Conservation (phyloP, 306 rosid genomes). For the Cyamopsis tetragonoloba region DNA sequence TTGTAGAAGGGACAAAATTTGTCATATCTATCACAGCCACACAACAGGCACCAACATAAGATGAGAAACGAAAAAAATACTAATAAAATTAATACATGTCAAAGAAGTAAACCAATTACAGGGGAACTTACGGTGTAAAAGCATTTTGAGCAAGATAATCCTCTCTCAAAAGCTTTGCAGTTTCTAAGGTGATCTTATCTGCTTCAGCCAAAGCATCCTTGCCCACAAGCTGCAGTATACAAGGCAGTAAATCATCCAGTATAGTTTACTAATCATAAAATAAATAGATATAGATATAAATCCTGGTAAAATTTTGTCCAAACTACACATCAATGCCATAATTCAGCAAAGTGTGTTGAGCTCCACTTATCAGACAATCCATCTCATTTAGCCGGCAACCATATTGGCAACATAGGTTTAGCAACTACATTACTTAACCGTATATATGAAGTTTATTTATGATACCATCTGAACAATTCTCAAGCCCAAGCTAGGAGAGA, state of each 20-base stretch:
- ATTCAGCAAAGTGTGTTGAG: constrained; percentile 2
- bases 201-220: constrained; percentile 98
- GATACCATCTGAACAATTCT: constrained; percentile 16
- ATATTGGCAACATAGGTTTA: constrained; percentile 11
- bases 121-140: constrained; percentile 78
- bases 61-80: constrained; percentile 1
- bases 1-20: constrained; percentile 99
- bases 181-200: constrained; percentile 96
- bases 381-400: neutral
- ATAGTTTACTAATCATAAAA: constrained; percentile 1
- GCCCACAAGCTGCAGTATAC: constrained; percentile 82
- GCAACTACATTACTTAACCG: neutral
- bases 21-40: constrained; percentile 68
- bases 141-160: constrained; percentile 99
- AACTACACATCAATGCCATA: constrained; percentile 18
- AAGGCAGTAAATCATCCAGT: constrained; percentile 10
- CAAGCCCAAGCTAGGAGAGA: constrained; percentile 21
- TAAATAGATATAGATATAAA: neutral
- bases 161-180: constrained; percentile 99
- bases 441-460: constrained; percentile 5
- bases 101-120: constrained; percentile 8
- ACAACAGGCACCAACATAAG: constrained; percentile 1
- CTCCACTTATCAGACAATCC: constrained; percentile 16
- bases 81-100: constrained; percentile 1
- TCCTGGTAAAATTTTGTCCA: constrained; percentile 5